Percentiles rank a stretch among this genome's conserved stretches.
Evolutionary conservation across 352 stramenopile species (phyloP).

Genomic region (Thraustotheca clavata): DNA sequence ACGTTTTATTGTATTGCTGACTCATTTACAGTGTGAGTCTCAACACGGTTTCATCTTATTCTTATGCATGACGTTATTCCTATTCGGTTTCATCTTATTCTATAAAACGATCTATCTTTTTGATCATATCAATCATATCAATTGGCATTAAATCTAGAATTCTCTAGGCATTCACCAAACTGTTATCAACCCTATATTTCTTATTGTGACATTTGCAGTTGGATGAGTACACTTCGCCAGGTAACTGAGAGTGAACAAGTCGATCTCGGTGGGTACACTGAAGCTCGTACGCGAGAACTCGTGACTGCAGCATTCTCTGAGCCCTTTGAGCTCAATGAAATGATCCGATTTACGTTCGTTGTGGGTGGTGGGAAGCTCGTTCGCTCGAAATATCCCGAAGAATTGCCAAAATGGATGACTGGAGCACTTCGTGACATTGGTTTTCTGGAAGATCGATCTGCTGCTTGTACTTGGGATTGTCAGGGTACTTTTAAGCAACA

Average conservation of each 20-base stretch:
- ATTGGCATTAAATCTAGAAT: no score
- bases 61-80: no score
- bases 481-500: slow-evolving; percentile 52
- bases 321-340: slow-evolving; percentile 40
- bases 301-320: slow-evolving; percentile 15
- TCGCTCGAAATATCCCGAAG: slow-evolving; percentile 51
- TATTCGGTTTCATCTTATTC: no score
- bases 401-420: slow-evolving; percentile 40
- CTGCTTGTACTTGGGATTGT: slow-evolving; percentile 40
- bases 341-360: slow-evolving; percentile 48
- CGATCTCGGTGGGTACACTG: slow-evolving; percentile 25
- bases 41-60: no score
- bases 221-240: slow-evolving; percentile 20
- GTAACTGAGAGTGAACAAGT: slow-evolving; percentile 20
- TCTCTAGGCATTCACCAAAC: no score
- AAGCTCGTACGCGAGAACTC: slow-evolving; percentile 22
- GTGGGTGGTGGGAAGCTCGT: slow-evolving; percentile 56
- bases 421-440: slow-evolving; percentile 36
- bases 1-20: no score
- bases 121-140: no score
- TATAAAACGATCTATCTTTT: no score
- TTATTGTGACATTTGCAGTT: slow-evolving; percentile 16
- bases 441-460: slow-evolving; percentile 54
- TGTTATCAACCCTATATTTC: no score
- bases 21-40: no score